phyloP scores from a whole-genome alignment of 2,329 filamentous ascomycete species.

The Monilinia laxa region DNA sequence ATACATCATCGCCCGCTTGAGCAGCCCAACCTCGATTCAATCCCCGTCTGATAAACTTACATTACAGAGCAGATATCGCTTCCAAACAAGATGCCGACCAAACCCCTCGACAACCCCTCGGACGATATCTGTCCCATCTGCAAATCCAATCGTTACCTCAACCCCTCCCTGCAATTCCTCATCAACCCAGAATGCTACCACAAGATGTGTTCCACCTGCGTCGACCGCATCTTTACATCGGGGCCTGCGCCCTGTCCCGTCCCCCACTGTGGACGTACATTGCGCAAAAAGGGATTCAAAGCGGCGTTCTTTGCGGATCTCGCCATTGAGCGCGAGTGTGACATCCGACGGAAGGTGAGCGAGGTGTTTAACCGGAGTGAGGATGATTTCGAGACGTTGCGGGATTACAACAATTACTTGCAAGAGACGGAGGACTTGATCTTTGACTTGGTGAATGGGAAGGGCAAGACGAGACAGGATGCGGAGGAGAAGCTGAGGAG shows the following conservation, averaged over 20 bases:
- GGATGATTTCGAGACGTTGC: slow-evolving; percentile 84
- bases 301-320: slow-evolving; percentile 89
- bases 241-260: slow-evolving; percentile 92
- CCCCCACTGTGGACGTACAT: slow-evolving; percentile 79
- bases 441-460: slow-evolving; percentile 77
- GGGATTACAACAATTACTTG: slow-evolving; percentile 90
- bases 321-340: slow-evolving; percentile 85
- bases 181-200: slow-evolving; percentile 99
- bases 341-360: slow-evolving; percentile 79
- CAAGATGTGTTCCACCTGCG: slow-evolving; percentile 96
- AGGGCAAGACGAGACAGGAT: slow-evolving; percentile 53
- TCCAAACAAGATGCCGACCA: background rate
- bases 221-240: slow-evolving; percentile 88
- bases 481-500: slow-evolving; percentile 55
- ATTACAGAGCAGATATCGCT: background rate
- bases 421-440: slow-evolving; percentile 89
- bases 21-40: slow-evolving; percentile 22
- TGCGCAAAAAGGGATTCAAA: slow-evolving; percentile 82
- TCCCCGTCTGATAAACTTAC: slow-evolving; percentile 20
- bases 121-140: slow-evolving; percentile 90
- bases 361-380: slow-evolving; percentile 82
- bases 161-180: slow-evolving; percentile 88
- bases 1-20: background rate
- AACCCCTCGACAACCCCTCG: slow-evolving; percentile 32
- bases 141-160: slow-evolving; percentile 95